A percentile compares a stretch with the other conserved stretches of the same genome.
Conservation (phyloP, 768 basidiomycete genomes). For the Boletus eberwhitei region DNA sequence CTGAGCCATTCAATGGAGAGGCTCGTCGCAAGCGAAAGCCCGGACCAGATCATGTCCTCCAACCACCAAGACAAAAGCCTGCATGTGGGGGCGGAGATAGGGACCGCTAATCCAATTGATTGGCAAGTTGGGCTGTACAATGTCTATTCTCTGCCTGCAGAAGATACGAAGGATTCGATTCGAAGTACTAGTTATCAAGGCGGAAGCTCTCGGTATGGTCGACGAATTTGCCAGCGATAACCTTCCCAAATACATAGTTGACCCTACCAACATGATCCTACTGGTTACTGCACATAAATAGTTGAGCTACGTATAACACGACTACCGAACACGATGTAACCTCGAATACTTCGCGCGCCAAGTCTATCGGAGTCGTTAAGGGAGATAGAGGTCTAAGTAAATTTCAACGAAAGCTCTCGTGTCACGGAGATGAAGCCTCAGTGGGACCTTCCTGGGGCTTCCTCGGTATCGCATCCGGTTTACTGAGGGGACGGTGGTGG, state of each 20-base stretch:
- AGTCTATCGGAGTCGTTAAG: not conserved
- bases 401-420: not conserved
- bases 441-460: not conserved
- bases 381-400: not conserved
- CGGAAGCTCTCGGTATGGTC: not conserved
- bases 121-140: not conserved
- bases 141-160: not conserved
- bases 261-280: too few relatives aligned
- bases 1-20: too few relatives aligned
- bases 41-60: not conserved
- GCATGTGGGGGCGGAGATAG: too few relatives aligned
- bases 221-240: not conserved
- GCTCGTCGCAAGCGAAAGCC: not conserved
- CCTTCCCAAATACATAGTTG: not conserved
- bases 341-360: not conserved
- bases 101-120: not conserved
- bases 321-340: not conserved
- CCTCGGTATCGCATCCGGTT: not conserved
- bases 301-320: not conserved
- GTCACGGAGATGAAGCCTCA: not conserved
- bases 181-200: not conserved
- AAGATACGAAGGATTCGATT: not conserved
- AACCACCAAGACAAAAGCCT: not conserved
- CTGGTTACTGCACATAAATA: too few relatives aligned
- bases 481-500: constrained; percentile 22